These are phyloP conservation scores for Fusarium humuli DNA, from an alignment of 2,329 filamentous ascomycete species.

Conservation along the genomic window DNA sequence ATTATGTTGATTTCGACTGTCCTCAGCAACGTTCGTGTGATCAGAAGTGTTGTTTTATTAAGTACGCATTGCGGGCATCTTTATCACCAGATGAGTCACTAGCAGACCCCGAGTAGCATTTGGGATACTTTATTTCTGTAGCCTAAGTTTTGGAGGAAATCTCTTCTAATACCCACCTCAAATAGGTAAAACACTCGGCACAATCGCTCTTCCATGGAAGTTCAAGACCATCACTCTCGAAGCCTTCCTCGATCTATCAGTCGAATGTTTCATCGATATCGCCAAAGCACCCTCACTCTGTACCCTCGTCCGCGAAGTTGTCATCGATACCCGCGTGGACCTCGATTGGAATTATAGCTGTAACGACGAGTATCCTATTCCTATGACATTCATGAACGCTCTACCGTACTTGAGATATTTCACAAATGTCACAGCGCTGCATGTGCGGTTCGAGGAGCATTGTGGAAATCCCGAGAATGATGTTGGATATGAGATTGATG, in stretches of 20 bases:
- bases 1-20: too few species aligned
- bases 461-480: not conserved
- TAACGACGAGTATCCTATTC: not conserved
- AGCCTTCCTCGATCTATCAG: not conserved
- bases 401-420: conserved; percentile 2
- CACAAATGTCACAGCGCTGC: not conserved
- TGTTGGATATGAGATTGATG: not conserved
- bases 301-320: conserved; percentile 20
- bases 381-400: conserved; percentile 5
- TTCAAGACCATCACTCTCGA: conserved; percentile 15
- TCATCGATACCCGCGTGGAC: conserved; percentile 28
- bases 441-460: conserved; percentile 18
- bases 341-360: not conserved
- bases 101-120: too few species aligned
- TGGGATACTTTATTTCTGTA: too few species aligned
- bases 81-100: too few species aligned
- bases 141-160: too few species aligned
- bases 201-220: not conserved
- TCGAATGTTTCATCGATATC: conserved; percentile 18
- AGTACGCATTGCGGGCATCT: too few species aligned
- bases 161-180: too few species aligned
- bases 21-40: too few species aligned
- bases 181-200: not conserved
- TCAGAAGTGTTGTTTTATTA: too few species aligned
- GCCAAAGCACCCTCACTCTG: conserved; percentile 17